Evolutionary conservation across 2,329 filamentous ascomycete species (phyloP), one percentile per base, ranked within the genome.

Genomic region (Myotisia sp.): DNA sequence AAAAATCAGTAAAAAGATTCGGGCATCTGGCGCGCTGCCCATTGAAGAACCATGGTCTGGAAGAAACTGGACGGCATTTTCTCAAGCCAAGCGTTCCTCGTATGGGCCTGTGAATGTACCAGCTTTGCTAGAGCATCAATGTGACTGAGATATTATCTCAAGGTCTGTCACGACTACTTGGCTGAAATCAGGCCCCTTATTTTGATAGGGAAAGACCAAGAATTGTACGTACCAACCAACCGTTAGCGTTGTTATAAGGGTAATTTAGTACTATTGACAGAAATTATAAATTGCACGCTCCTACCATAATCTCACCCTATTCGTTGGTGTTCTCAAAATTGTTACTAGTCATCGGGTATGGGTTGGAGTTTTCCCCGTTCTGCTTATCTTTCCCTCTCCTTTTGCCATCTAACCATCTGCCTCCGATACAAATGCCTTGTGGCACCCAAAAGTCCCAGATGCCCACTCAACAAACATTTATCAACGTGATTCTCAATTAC

Each of bases 31-130:
- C 0, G 32, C 33, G 9, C 41, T 42, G 26, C 46, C 46, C 3
- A 42, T 44, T 34, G 46, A 48, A 22, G 37, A 40, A 19, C 33
- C 33, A 9, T 44, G 42, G 40, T 24, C 30, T 7, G 39, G 42
- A 16, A 34, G 39, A 18, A 40, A 40, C 12, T 38, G 40, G 33
- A 34, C 36, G 12, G 18, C 26, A 22, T 29, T 13, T 8, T 16
- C 13, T 5, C n/a, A 22, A 13, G 10, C 22, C 3, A 26, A 36
- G 19, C 26, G 34, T 23, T 32, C 22, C 7, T 17, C 20, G 19
- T 32, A 23, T 12, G 24, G 22, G 22, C 27, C 27, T 7, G 20
- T 10, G 3, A 22, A 32, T 8, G 20, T 19, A 14, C 29, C 29
- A 23, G 20, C 29, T 21, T 14, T 7, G n/a, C n/a, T 23, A 9